These are phyloP conservation scores for Diutina neorugosa DNA, from an alignment of 1,139 yeast genomes.

Conservation along the genomic window DNA sequence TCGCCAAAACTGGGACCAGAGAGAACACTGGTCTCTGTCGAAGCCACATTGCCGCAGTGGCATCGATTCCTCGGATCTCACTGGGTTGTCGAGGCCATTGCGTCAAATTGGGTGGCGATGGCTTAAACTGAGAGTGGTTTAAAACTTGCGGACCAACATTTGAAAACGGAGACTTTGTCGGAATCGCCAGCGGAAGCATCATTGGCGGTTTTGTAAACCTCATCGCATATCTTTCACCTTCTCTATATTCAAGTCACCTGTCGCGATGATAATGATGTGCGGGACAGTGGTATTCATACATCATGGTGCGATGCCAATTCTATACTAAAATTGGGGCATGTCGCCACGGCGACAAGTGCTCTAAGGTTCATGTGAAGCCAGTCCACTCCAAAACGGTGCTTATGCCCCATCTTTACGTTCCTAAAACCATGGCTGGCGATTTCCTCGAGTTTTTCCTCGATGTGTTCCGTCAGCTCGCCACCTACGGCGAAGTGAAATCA, in stretches of 20 bases:
- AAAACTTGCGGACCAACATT: background rate
- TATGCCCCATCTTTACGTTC: conserved; percentile 61
- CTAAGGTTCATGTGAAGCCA: conserved; percentile 66
- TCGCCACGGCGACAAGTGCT: conserved; percentile 85
- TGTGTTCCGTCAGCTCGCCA: conserved; percentile 52
- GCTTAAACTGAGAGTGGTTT: background rate
- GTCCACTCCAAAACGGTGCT: conserved; percentile 54
- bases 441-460: conserved; percentile 68
- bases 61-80: background rate
- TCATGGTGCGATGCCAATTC: conserved; percentile 29
- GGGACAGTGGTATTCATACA: background rate
- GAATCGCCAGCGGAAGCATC: background rate
- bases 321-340: conserved; percentile 86
- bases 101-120: background rate
- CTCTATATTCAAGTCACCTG: background rate
- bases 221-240: background rate
- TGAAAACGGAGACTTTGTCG: background rate
- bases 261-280: background rate
- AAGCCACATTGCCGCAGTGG: background rate
- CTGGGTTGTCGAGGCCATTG: background rate
- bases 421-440: conserved; percentile 29
- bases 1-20: background rate
- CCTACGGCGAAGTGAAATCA: conserved; percentile 46
- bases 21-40: background rate
- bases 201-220: background rate